Evolutionary conservation across 1,284 basidiomycete genomes (phyloP), one percentile per base, ranked within the genome.

Genomic region (Ceratobasidium sp.): DNA sequence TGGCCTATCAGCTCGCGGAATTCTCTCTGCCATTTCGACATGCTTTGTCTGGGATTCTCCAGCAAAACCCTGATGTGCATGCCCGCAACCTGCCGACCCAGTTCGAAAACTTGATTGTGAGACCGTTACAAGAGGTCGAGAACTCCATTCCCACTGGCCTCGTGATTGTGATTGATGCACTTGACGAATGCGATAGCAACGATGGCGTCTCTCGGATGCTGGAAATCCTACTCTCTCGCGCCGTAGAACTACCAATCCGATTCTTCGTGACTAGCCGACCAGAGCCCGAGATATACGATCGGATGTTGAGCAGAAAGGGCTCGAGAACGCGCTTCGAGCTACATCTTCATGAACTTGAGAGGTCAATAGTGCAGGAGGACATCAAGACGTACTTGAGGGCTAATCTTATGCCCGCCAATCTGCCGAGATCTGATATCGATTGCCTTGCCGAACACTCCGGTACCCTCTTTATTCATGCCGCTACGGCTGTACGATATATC

Each of bases 131-230:
- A 7, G n/a, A 50, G 5, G 62, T 70, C 15, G 15, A 26, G 17
- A 9, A 50, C 13, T 46, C 67, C 1, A 2, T 75, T 7, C 61
- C 71, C 7, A 1, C 48, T 23, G 42, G 44, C 26, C 40, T 77
- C 4, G 59, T 79, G 4, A 50, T 79, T 15, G 68, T 79, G 13
- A 77, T 79, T 42, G 78, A 79, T n/a, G 78, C 75, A 20, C 68
- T 79, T 10, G 78, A 79, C 33, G 78, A 79, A 64, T 79, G 78
- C 64, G 40, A 28, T 6, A 48, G 40, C 12, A 23, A 57, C n/a
- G 12, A 23, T 13, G 54, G 48, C 10, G 54, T 66, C 1, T 42
- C 54, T 13, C 48, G 50, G 33, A 61, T 77, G 5, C 56, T 79
- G 17, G 71, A 65, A 1, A 33, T 33, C 33, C 33, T n/a, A 13